phyloP scores from a whole-genome alignment of 1,139 yeast genomes.

The Candida pseudoviswanathii region DNA sequence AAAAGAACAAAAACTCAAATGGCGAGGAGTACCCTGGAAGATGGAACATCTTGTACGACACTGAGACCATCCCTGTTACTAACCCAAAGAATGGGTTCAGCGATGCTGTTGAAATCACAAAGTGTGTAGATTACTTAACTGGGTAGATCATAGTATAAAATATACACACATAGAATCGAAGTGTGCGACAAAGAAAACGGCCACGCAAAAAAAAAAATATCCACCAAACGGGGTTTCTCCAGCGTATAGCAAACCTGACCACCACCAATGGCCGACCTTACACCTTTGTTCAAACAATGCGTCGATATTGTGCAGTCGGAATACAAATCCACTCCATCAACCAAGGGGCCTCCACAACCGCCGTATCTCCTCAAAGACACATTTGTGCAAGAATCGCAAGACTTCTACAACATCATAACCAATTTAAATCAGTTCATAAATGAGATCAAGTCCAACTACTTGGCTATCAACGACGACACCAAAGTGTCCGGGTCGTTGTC shows the following conservation, averaged over 20 bases:
- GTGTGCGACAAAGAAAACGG: neutral
- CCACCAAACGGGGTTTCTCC: neutral
- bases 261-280: constrained; percentile 51
- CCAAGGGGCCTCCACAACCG: constrained; percentile 4
- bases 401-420: constrained; percentile 42
- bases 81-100: constrained; percentile 12
- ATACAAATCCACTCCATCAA: constrained; percentile 16
- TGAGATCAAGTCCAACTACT: constrained; percentile 46
- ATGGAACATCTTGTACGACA: constrained; percentile 48
- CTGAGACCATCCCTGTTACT: constrained; percentile 23
- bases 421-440: constrained; percentile 41
- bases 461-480: constrained; percentile 38
- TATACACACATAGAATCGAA: neutral
- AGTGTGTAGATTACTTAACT: constrained; percentile 25
- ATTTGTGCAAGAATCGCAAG: constrained; percentile 52
- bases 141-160: constrained; percentile 15
- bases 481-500: constrained; percentile 25
- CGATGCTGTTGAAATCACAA: constrained; percentile 38
- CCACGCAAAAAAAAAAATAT: neutral
- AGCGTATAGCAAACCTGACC: neutral
- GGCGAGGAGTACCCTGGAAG: constrained; percentile 37
- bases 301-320: constrained; percentile 45
- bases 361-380: constrained; percentile 44
- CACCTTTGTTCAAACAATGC: constrained; percentile 53
- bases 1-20: constrained; percentile 24